A percentile compares a stretch with the other conserved stretches of the same genome.
Conservation (phyloP, 1,284 basidiomycete species). For the Caloboletus firmus region DNA sequence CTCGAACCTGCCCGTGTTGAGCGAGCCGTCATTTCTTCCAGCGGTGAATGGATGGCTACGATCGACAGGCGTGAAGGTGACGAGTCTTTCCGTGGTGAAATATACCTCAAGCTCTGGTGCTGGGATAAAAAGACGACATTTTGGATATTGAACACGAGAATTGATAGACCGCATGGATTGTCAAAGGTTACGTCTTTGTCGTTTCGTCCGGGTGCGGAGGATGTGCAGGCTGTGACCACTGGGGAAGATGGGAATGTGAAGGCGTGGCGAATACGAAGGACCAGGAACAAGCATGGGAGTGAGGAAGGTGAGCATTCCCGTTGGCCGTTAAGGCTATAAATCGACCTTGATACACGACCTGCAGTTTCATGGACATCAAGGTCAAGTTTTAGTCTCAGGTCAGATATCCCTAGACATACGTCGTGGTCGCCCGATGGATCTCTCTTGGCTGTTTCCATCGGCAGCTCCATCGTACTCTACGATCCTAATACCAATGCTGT, state of each 20-base stretch:
- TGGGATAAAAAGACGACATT: conserved; percentile 64
- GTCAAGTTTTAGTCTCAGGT: conserved; percentile 69
- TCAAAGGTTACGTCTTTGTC: conserved; percentile 63
- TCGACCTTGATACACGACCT: conserved; percentile 7
- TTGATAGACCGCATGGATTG: conserved; percentile 85
- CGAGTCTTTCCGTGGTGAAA: conserved; percentile 61
- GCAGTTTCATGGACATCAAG: conserved; percentile 78
- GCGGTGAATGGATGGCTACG: conserved; percentile 92
- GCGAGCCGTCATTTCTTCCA: conserved; percentile 62
- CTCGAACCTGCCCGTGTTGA: conserved; percentile 81
- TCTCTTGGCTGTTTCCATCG: conserved; percentile 76
- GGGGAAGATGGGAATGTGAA: conserved; percentile 72
- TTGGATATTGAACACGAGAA: conserved; percentile 85
- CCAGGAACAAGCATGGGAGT: conserved; percentile 43
- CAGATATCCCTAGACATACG: conserved; percentile 62
- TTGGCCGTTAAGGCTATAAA: neutral
- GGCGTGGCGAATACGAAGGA: conserved; percentile 62
- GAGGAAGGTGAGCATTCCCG: conserved; percentile 46
- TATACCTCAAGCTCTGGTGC: conserved; percentile 89
- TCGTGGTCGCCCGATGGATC: conserved; percentile 89
- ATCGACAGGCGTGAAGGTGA: conserved; percentile 76
- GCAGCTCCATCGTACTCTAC: conserved; percentile 74
- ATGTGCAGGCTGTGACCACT: conserved; percentile 55
- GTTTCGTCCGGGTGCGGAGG: conserved; percentile 57
- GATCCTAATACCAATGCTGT: conserved; percentile 71